Percentiles rank a stretch among this genome's conserved stretches.
Evolutionary conservation across 345 rosid genomes (phyloP).

Genomic region (Melaleuca alternifolia): DNA sequence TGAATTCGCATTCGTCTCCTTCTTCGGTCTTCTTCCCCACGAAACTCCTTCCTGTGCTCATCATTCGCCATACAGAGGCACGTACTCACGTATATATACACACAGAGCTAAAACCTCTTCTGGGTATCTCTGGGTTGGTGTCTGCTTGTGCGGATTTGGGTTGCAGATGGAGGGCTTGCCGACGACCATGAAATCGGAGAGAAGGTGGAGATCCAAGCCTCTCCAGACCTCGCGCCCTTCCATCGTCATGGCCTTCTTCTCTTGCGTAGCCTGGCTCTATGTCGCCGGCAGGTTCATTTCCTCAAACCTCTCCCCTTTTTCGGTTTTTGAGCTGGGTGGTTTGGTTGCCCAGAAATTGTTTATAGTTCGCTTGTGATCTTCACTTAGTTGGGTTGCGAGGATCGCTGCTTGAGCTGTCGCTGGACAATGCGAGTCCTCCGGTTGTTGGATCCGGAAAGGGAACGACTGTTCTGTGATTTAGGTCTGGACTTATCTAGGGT

Average conservation of each 20-base stretch:
- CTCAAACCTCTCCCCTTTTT: neutral
- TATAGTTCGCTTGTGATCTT: neutral
- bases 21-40: neutral
- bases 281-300: slow-evolving; percentile 75
- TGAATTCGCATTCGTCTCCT: neutral
- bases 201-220: slow-evolving; percentile 65
- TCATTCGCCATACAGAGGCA: neutral
- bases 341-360: neutral
- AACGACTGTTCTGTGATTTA: neutral
- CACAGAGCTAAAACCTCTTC: neutral
- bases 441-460: neutral
- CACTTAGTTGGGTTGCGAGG: rapidly evolving
- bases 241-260: slow-evolving; percentile 64
- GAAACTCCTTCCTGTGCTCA: neutral
- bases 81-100: neutral
- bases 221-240: slow-evolving; percentile 56
- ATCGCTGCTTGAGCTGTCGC: neutral
- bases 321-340: neutral
- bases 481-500: neutral
- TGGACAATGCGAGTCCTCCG: neutral
- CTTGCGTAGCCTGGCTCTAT: slow-evolving; percentile 95
- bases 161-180: slow-evolving; percentile 57
- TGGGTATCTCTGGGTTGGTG: neutral
- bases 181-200: slow-evolving; percentile 46
- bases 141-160: neutral